Conservation (phyloP, 2,329 filamentous ascomycete species). For the Xylariaceae sp. region DNA sequence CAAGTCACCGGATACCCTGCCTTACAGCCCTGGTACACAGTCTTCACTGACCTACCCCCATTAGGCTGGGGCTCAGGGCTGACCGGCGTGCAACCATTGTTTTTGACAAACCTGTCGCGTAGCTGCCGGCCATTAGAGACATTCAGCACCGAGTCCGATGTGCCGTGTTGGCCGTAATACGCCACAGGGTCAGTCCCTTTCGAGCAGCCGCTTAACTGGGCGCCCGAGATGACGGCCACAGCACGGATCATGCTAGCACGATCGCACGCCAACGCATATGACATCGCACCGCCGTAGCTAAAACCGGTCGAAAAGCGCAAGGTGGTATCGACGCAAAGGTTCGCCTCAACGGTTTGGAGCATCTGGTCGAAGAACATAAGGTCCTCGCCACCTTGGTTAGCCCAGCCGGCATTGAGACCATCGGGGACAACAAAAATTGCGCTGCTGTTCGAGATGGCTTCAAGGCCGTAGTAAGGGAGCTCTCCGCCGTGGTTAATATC, state of each 20-base stretch:
- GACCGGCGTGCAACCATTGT: not conserved
- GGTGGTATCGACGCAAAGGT: not conserved
- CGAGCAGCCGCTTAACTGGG: not conserved
- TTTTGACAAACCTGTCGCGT: not conserved
- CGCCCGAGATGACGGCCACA: not conserved
- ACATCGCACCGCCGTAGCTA: constrained; percentile 3
- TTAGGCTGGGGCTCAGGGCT: constrained; percentile 1
- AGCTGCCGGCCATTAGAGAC: not conserved
- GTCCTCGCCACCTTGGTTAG: constrained; percentile 2
- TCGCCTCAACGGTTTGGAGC: not conserved
- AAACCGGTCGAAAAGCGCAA: constrained; percentile 4
- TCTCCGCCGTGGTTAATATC: not conserved
- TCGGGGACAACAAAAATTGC: constrained; percentile 2
- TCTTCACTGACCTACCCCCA: not conserved
- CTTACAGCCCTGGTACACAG: constrained; percentile 1
- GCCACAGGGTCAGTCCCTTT: not conserved
- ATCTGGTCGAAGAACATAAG: constrained; percentile 1
- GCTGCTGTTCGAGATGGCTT: not conserved
- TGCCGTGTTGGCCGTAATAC: constrained; percentile 3
- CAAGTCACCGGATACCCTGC: not conserved
- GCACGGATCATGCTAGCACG: not conserved
- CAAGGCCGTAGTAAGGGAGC: constrained; percentile 1
- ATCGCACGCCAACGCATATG: not conserved
- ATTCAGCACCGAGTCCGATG: constrained; percentile 4
- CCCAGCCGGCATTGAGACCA: constrained; percentile 1